These are phyloP conservation scores for Suillus spraguei DNA, from an alignment of 768 basidiomycete genomes.

Conservation along the genomic window DNA sequence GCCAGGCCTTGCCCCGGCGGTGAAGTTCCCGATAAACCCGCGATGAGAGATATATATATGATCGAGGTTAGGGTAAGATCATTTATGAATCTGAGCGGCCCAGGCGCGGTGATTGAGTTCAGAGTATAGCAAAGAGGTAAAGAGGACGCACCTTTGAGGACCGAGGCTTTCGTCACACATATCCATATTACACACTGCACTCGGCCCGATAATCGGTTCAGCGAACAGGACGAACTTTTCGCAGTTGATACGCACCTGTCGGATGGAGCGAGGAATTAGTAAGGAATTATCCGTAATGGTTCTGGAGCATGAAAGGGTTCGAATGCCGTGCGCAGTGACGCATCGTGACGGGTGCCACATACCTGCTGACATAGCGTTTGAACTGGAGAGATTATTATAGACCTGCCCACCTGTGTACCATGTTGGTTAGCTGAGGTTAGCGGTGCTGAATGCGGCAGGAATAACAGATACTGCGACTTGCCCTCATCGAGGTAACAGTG, in stretches of 20 bases:
- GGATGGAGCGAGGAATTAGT: slow-evolving; percentile 86
- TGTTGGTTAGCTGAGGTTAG: not conserved
- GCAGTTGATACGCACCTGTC: slow-evolving; percentile 57
- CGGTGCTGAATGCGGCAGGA: not conserved
- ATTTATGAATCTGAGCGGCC: slow-evolving; percentile 72
- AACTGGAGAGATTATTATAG: slow-evolving; percentile 13
- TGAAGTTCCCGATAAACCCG: slow-evolving; percentile 83
- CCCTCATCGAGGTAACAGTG: not conserved
- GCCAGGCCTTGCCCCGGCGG: slow-evolving; percentile 58
- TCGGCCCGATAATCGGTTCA: slow-evolving; percentile 75
- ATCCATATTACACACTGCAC: slow-evolving; percentile 86
- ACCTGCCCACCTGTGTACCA: not conserved
- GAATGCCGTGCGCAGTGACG: slow-evolving; percentile 9
- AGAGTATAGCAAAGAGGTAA: slow-evolving; percentile 2
- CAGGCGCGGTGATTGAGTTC: slow-evolving; percentile 31
- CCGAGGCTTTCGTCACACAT: slow-evolving; percentile 84
- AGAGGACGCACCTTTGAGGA: slow-evolving; percentile 66
- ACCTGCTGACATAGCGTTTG: slow-evolving; percentile 57
- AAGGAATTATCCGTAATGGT: slow-evolving; percentile 76
- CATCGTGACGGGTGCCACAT: slow-evolving; percentile 24
- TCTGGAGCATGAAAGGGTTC: slow-evolving; percentile 43
- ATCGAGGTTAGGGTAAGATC: slow-evolving; percentile 67
- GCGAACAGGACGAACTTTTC: slow-evolving; percentile 4
- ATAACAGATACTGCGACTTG: not conserved
- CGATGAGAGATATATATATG: slow-evolving; percentile 94